These are phyloP conservation scores for Neonectria coccinea DNA, from an alignment of 2,329 filamentous ascomycete genomes.

Conservation along the genomic window DNA sequence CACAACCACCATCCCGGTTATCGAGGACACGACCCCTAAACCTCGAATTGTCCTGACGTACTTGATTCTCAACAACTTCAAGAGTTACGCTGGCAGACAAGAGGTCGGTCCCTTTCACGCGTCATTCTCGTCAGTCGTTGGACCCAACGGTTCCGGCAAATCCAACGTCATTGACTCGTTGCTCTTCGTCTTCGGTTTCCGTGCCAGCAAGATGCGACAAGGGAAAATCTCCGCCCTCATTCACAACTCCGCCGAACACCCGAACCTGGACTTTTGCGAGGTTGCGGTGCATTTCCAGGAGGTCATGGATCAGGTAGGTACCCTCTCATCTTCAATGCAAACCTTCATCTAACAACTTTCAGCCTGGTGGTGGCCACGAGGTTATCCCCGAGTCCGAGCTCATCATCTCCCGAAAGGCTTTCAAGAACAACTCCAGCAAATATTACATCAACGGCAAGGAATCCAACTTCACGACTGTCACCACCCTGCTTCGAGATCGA, in stretches of 20 bases:
- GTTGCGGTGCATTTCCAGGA: constrained; percentile 97
- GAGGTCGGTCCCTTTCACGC: constrained; percentile 96
- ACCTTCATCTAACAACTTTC: constrained; percentile 43
- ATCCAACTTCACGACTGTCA: constrained; percentile 93
- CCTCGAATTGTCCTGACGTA: constrained; percentile 93
- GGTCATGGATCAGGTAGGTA: constrained; percentile 81
- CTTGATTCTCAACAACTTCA: constrained; percentile 95
- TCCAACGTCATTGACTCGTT: constrained; percentile 99
- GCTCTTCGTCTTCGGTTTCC: constrained; percentile 98
- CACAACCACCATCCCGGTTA: constrained; percentile 72
- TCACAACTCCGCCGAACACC: constrained; percentile 91
- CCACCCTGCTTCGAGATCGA: constrained; percentile 83
- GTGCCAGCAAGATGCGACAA: constrained; percentile 98
- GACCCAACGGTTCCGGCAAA: constrained; percentile 97
- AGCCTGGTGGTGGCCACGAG: constrained; percentile 79
- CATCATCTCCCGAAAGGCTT: constrained; percentile 89
- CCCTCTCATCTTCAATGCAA: no score
- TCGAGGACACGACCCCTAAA: constrained; percentile 82
- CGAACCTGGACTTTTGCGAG: constrained; percentile 90
- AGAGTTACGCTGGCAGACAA: constrained; percentile 96
- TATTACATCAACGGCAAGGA: constrained; percentile 95
- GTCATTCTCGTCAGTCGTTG: constrained; percentile 97
- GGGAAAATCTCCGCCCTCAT: constrained; percentile 98
- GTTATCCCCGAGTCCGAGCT: constrained; percentile 86
- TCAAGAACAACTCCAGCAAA: constrained; percentile 98